Evolutionary conservation across 257 asterid species (phyloP).

Genomic region (Solanum chiquidenum): DNA sequence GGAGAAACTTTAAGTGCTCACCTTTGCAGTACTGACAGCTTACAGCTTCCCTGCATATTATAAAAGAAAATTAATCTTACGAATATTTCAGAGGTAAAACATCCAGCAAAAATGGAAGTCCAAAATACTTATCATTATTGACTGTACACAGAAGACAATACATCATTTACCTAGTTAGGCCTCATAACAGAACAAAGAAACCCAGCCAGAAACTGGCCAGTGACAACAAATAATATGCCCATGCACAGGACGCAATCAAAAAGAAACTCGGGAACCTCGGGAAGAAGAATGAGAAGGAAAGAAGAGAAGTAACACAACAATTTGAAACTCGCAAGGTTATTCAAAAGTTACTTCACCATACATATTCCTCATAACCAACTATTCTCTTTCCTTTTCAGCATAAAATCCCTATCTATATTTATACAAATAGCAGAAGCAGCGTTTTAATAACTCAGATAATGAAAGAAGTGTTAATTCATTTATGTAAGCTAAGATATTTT

Average conservation of each 20-base stretch:
- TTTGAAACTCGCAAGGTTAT: neutral
- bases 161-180: neutral
- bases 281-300: neutral
- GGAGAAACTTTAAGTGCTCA: constrained; percentile 12
- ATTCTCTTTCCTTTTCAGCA: neutral
- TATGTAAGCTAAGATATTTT: neutral
- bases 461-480: neutral
- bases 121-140: neutral
- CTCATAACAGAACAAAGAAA: neutral
- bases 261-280: neutral
- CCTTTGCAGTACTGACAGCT: constrained; percentile 79
- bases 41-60: constrained; percentile 78
- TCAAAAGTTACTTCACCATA: neutral
- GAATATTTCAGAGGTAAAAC: neutral
- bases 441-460: neutral
- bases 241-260: neutral
- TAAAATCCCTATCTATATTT: neutral
- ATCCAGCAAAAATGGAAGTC: neutral
- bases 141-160: neutral
- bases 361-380: neutral
- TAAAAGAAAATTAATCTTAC: constrained; percentile 15
- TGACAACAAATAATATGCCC: neutral
- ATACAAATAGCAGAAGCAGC: neutral
- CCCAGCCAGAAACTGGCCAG: neutral
- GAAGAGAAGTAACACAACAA: neutral